Evolutionary conservation across 2,329 filamentous ascomycete genomes (phyloP).

Genomic region (Ascochyta pisi): DNA sequence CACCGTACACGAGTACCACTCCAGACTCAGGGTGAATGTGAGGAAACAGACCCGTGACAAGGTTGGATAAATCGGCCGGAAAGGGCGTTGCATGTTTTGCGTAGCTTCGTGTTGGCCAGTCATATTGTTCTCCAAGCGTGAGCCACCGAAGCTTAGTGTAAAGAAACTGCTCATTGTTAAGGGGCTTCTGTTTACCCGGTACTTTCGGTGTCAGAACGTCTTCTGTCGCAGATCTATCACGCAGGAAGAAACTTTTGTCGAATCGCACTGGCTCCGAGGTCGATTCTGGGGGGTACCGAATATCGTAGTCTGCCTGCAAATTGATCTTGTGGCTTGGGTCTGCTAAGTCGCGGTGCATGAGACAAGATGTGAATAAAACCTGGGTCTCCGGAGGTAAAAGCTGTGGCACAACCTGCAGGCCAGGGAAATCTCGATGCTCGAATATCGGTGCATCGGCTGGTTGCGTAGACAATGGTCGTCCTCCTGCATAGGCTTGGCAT

Average conservation of each 20-base stretch:
- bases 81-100: conserved; percentile 74
- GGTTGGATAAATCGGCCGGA: conserved; percentile 72
- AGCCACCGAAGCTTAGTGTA: conserved; percentile 89
- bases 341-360: conserved; percentile 80
- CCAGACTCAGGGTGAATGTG: conserved; percentile 83
- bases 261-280: conserved; percentile 43
- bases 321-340: conserved; percentile 83
- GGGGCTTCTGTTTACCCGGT: conserved; percentile 71
- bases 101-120: conserved; percentile 91
- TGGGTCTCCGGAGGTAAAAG: conserved; percentile 78
- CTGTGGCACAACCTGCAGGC: conserved; percentile 77
- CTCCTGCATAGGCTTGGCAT: conserved; percentile 42
- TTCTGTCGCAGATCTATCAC: conserved; percentile 34
- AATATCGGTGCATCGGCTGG: conserved; percentile 41
- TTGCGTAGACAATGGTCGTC: conserved; percentile 26
- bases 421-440: conserved; percentile 48
- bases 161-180: conserved; percentile 75
- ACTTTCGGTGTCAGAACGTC: conserved; percentile 66
- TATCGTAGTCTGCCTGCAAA: conserved; percentile 77
- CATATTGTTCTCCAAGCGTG: conserved; percentile 93
- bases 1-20: conserved; percentile 91
- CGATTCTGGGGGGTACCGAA: conserved; percentile 63
- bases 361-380: conserved; percentile 70
- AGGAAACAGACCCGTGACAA: conserved; percentile 78
- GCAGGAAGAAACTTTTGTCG: conserved; percentile 43